phyloP scores from a whole-genome alignment of 345 rosid species.

The Ailanthus altissimus region DNA sequence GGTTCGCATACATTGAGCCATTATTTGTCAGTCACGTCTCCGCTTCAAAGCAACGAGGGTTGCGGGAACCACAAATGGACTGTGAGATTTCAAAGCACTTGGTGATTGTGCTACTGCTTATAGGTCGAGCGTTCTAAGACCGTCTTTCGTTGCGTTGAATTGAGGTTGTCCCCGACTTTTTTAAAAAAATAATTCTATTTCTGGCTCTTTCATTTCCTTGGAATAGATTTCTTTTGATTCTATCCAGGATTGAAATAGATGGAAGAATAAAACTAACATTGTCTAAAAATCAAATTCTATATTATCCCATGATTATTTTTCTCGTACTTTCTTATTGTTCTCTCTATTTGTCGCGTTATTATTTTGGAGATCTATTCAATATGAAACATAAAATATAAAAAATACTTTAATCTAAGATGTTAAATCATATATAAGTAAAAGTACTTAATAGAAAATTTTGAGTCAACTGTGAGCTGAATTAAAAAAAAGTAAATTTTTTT shows the following conservation, averaged over 20 bases:
- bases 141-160: neutral
- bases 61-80: neutral
- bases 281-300: too few relatives aligned
- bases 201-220: neutral
- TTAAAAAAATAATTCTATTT: neutral
- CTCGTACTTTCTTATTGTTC: too few relatives aligned
- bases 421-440: too few relatives aligned
- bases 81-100: neutral
- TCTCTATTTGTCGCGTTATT: too few relatives aligned
- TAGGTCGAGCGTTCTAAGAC: neutral
- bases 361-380: too few relatives aligned
- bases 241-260: neutral
- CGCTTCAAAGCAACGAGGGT: neutral
- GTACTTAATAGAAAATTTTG: too few relatives aligned
- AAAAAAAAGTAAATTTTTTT: too few relatives aligned
- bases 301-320: too few relatives aligned
- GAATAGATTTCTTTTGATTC: neutral
- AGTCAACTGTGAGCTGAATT: too few relatives aligned
- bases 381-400: too few relatives aligned
- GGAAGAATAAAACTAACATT: too few relatives aligned
- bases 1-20: constrained; percentile 46
- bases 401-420: too few relatives aligned
- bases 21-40: constrained; percentile 7
- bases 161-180: neutral
- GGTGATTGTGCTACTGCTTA: neutral